Percentiles rank a stretch among this genome's conserved stretches.
Evolutionary conservation across 2,329 filamentous ascomycete genomes (phyloP).

Genomic region (Beauveria sp.): DNA sequence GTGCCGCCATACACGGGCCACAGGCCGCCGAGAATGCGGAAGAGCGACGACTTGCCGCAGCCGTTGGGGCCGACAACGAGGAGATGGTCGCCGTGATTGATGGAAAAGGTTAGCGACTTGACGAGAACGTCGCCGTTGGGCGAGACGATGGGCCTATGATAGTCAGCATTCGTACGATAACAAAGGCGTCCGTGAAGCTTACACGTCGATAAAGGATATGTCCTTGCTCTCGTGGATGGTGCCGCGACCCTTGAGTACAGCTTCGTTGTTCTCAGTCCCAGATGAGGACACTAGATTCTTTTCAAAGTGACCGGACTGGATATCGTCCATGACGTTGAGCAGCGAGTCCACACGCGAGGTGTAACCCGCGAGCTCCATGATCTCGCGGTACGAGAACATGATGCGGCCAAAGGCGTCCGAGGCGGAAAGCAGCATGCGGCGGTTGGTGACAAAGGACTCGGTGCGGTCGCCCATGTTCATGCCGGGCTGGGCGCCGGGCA

Average conservation of each 20-base stretch:
- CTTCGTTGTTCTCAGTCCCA: slow-evolving; percentile 71
- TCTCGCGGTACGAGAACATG: slow-evolving; percentile 97
- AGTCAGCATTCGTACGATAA: not conserved
- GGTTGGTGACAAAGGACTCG: slow-evolving; percentile 84
- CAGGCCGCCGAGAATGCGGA: slow-evolving; percentile 89
- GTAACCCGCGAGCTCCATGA: slow-evolving; percentile 92
- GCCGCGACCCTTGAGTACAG: slow-evolving; percentile 75
- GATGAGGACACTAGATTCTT: slow-evolving; percentile 94
- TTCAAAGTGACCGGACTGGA: slow-evolving; percentile 82
- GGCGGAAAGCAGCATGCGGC: slow-evolving; percentile 82
- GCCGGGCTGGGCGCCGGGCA: slow-evolving; percentile 57
- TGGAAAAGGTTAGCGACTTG: slow-evolving; percentile 75
- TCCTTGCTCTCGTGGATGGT: slow-evolving; percentile 73
- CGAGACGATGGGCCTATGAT: slow-evolving; percentile 70
- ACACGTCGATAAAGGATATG: slow-evolving; percentile 79
- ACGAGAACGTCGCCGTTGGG: slow-evolving; percentile 94
- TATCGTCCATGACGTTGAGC: slow-evolving; percentile 89
- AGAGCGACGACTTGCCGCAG: slow-evolving; percentile 92
- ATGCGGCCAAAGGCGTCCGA: slow-evolving; percentile 93
- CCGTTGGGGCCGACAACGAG: slow-evolving; percentile 95
- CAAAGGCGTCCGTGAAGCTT: slow-evolving; percentile 24
- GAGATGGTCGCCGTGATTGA: slow-evolving; percentile 80
- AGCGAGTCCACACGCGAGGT: slow-evolving; percentile 87
- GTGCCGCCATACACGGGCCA: slow-evolving; percentile 97
- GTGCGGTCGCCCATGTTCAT: slow-evolving; percentile 64